Base-by-base conservation (phyloP, 1,284 basidiomycete genomes). In the Blastosporella zonata region DNA sequence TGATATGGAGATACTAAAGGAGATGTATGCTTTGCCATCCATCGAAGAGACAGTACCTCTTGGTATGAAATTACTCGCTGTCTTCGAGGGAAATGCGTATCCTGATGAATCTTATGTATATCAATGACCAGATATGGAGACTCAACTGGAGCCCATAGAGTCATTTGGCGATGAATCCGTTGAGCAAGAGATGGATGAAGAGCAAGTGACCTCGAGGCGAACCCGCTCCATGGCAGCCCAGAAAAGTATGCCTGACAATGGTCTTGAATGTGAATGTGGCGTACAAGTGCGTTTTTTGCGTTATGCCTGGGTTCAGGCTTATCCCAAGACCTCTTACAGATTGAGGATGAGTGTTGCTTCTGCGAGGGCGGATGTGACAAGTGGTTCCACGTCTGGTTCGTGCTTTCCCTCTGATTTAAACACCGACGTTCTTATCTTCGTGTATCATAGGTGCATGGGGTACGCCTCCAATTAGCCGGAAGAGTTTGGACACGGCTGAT, bases 301-400 rank as follows among this genome's bases (percentile, higher is more conserved):
- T 13, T 9, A 13, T 27, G 29, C 12, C 29, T 13, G 1, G 17
- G n/a, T 6, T n/a, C 1, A 25, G 21, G 49, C 37, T 48, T 27
- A 50, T n/a, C 28, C 18, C 10, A 17, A n/a, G 3, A 28, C 18
- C 3, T 15, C 17, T 17, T 43, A 10, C 45, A 71, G 70, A 62
- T 70, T 12, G 78, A 82, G n/a, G 77, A 77, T 52, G 71, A 75
- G 35, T 61, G 57, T 28, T 75, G 79, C 51, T 71, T 78, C 50
- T 90, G 87, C 58, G 86, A 89, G 52, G 80, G 79, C 5, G 77
- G 71, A 13, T 90, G 88, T 62, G 70, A 69, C 13, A 74, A 70
- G 47, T 89, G 87, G 87, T 84, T 78, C 61, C 88, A 90, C 63
- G 57, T 81, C 40, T 90, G 87, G 87, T 88, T 51, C 49, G 76